These are phyloP conservation scores for Ehretia macrophylla DNA, from an alignment of 257 asterid genomes.

Conservation along the genomic window DNA sequence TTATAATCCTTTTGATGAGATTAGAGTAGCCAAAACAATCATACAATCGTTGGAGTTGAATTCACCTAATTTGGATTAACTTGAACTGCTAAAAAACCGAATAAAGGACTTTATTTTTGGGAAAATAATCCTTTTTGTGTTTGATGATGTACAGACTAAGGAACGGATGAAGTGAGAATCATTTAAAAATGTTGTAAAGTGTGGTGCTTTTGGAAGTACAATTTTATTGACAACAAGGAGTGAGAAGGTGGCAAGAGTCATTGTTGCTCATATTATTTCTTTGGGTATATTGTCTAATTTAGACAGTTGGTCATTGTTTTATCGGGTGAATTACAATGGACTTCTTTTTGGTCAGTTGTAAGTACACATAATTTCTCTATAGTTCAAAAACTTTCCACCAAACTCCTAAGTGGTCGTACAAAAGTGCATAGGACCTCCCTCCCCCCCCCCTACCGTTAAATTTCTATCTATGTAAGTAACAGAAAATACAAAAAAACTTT, in stretches of 20 bases:
- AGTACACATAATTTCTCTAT: too few relatives aligned
- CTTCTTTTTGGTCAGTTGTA: not conserved
- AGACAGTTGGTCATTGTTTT: conserved; percentile 26
- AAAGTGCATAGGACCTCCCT: too few relatives aligned
- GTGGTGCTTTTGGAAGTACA: conserved; percentile 21
- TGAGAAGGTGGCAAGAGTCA: conserved; percentile 13
- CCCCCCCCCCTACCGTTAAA: too few relatives aligned
- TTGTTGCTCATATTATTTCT: not conserved
- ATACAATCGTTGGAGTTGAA: conserved; percentile 5
- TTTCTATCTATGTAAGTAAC: too few relatives aligned
- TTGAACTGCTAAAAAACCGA: conserved; percentile 6
- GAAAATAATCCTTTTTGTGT: conserved; percentile 16
- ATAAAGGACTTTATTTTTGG: conserved; percentile 11
- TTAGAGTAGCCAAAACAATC: conserved; percentile 3
- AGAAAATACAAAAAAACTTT: too few relatives aligned
- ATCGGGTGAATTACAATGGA: not conserved
- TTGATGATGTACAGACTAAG: conserved; percentile 27
- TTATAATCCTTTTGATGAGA: not conserved
- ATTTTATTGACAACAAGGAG: conserved; percentile 25
- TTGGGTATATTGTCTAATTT: conserved; percentile 10
- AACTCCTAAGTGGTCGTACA: too few relatives aligned
- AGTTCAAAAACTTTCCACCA: too few relatives aligned
- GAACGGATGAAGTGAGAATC: conserved; percentile 17
- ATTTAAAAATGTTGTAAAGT: conserved; percentile 5
- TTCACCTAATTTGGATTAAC: conserved; percentile 3